A percentile compares a stretch with the other conserved stretches of the same genome.
Evolutionary conservation across 202 grass and related monocot species (phyloP).

Genomic region (Musa balbisiana): DNA sequence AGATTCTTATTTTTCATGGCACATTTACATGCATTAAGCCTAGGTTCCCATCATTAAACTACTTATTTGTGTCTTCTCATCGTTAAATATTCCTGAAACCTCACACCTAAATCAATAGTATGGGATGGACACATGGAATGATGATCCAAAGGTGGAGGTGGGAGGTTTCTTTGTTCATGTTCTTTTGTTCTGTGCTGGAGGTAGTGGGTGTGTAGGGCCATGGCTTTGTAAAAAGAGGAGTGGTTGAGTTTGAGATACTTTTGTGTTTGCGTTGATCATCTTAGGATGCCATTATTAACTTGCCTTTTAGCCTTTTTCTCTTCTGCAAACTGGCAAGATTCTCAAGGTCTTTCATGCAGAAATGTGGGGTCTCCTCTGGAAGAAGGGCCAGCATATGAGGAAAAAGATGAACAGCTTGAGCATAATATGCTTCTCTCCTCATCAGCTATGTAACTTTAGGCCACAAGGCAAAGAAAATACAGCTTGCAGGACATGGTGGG

Average conservation of each 20-base stretch:
- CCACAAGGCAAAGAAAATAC: too few relatives aligned
- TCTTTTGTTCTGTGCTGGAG: neutral
- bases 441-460: too few relatives aligned
- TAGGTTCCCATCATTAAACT: neutral
- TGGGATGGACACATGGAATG: neutral
- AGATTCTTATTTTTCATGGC: neutral
- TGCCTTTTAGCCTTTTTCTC: neutral
- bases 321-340: slow-evolving; percentile 4
- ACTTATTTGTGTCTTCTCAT: neutral
- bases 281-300: neutral
- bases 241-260: neutral
- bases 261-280: neutral
- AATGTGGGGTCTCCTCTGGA: neutral
- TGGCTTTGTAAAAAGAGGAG: neutral
- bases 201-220: neutral
- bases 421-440: neutral
- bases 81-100: neutral
- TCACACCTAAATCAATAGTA: neutral
- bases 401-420: neutral
- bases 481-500: too few relatives aligned
- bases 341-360: neutral
- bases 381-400: neutral
- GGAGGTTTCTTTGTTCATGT: neutral
- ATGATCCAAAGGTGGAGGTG: neutral
- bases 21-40: neutral